A percentile compares a stretch with the other conserved stretches of the same genome.
Evolutionary conservation across 2,329 filamentous ascomycete species (phyloP).

Genomic region (Trichoderma endophyticum): DNA sequence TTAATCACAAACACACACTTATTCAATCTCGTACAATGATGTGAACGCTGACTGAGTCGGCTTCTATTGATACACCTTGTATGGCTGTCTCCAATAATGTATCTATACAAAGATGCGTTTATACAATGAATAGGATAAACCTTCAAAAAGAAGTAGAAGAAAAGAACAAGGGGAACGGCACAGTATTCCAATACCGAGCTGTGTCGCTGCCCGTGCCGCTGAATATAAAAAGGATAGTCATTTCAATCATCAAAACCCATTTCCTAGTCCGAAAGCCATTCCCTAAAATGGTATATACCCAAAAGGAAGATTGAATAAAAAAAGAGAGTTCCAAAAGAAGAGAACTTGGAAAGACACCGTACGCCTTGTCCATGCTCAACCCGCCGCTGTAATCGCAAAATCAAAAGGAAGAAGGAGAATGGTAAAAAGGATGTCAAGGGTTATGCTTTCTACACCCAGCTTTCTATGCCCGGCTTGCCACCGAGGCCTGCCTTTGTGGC

Average conservation of each 20-base stretch:
- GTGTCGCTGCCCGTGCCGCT: not conserved
- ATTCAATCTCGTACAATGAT: not conserved
- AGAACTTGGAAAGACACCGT: not conserved
- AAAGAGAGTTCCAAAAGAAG: not conserved
- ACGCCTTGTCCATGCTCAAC: not conserved
- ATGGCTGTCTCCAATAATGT: not conserved
- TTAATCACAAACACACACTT: not conserved
- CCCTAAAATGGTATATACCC: slow-evolving; percentile 3
- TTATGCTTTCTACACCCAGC: not conserved
- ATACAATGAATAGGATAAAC: not conserved
- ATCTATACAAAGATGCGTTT: not conserved
- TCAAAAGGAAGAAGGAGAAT: not conserved
- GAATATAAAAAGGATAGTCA: not conserved
- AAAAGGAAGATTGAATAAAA: not conserved
- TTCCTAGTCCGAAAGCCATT: not conserved
- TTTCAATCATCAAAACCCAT: not conserved
- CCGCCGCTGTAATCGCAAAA: not conserved
- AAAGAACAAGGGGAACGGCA: not conserved
- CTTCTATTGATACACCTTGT: not conserved
- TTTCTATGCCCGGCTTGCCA: slow-evolving; percentile 45
- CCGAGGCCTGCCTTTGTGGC: slow-evolving; percentile 45
- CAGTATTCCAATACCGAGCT: not conserved
- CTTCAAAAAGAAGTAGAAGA: not conserved
- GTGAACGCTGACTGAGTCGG: not conserved
- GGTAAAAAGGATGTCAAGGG: not conserved